Evolutionary conservation across 2,329 filamentous ascomycete genomes (phyloP).

Genomic region (Zymoseptoria ardabiliae): DNA sequence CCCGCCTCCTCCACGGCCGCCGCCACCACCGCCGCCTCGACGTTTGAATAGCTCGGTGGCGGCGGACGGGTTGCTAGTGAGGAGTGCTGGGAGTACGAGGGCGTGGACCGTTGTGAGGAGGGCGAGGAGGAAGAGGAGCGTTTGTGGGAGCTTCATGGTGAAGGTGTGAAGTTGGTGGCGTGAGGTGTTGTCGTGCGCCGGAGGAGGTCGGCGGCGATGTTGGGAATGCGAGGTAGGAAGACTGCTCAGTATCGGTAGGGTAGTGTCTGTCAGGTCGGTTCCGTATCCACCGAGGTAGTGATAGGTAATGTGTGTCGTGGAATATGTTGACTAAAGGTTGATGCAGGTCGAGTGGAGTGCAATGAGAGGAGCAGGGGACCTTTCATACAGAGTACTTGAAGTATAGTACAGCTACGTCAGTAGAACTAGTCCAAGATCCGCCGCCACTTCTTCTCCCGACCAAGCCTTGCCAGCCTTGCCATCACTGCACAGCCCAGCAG

Average conservation of each 20-base stretch:
- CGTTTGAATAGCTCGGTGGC: conserved; percentile 36
- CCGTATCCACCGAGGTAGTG: background rate
- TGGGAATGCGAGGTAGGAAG: background rate
- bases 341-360: background rate
- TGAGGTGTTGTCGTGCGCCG: background rate
- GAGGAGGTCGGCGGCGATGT: background rate
- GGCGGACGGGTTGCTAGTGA: conserved; percentile 29
- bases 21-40: conserved; percentile 40
- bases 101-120: conserved; percentile 27
- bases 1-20: conserved; percentile 37
- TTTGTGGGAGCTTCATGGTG: conserved; percentile 25
- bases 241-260: background rate
- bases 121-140: conserved; percentile 23
- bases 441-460: too few species aligned
- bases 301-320: background rate
- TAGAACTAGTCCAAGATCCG: too few species aligned
- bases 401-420: background rate
- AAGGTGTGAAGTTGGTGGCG: conserved; percentile 3
- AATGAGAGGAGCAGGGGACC: background rate
- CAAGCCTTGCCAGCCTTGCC: too few species aligned
- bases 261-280: background rate
- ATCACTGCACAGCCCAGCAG: too few species aligned
- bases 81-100: conserved; percentile 23
- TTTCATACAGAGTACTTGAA: background rate
- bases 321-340: background rate